Base-by-base conservation (phyloP, 148 eudicot species). In the Dianthus caryophyllus region DNA sequence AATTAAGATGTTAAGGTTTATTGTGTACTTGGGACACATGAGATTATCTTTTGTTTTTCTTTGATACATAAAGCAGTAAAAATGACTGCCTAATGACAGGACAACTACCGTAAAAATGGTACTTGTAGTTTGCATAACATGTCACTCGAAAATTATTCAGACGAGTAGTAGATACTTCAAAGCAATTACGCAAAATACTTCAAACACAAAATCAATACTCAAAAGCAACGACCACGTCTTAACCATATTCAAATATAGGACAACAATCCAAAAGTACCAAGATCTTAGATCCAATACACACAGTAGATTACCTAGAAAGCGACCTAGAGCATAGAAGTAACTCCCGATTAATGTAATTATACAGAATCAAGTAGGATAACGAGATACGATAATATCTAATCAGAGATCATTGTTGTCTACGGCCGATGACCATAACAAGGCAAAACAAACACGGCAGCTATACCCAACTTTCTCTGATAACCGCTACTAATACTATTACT, bases 401-500 rank as follows among this genome's bases (percentile, higher is more conserved):
- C 47, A 54, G 61, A 68, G 57, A 68, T 61, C 68, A 62, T 52
- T 68, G 68, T 61, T 68, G 46, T 68, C 52, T 21, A 31, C 63
- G 54, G 29, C 70, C 70, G n/a, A n/a, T 52, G 61, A 26, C 9
- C 31, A 27, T 30, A 26, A 18, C 30, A 71, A 44, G 41, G 18
- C 36, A 25, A 18, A 43, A 46, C 52, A 13, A 46, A 36, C 15
- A 20, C 29, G 20, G 67, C 39, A 49, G 66, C 71, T 58, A n/a
- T n/a, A 73, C 66, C 33, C 66, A 58, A 26, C 49, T 59, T 65
- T 73, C 65, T 57, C 57, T 58, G 60, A 43, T 38, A 3, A 39
- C 16, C 20, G 31, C 57, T 66, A 38, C 9, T 22, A 49, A 14
- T 24, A 48, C 12, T 51, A 68, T 33, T 27, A 9, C 27, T n/a